These are phyloP conservation scores for Torulaspora indica DNA, from an alignment of 805 yeast species.

Conservation along the genomic window DNA sequence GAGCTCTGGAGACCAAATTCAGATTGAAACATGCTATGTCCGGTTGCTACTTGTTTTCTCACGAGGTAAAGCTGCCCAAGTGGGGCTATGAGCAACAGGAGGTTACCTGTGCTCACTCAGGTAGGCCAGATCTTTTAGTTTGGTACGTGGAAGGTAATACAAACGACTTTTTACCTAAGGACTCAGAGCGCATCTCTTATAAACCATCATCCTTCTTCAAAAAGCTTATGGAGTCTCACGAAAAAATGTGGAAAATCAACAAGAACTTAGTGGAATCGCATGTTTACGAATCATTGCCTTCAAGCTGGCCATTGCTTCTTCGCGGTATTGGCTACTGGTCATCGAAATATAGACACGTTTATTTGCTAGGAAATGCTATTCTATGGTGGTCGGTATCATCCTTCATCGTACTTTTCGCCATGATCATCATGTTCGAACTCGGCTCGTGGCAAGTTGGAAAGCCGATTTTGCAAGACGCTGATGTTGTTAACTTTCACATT, in stretches of 20 bases:
- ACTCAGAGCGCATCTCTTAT: conserved; percentile 50
- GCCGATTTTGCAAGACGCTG: conserved; percentile 45
- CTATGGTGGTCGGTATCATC: conserved; percentile 70
- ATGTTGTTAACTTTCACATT: conserved; percentile 58
- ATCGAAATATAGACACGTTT: conserved; percentile 48
- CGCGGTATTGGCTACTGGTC: conserved; percentile 85
- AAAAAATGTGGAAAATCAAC: conserved; percentile 74
- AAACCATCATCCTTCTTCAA: conserved; percentile 48
- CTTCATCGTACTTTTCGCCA: conserved; percentile 46
- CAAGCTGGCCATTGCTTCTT: conserved; percentile 65
- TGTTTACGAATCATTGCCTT: conserved; percentile 65
- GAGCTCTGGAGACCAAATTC: conserved; percentile 66
- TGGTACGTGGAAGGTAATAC: conserved; percentile 74
- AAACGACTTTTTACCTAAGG: conserved; percentile 44
- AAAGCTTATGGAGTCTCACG: conserved; percentile 62
- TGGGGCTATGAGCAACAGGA: conserved; percentile 87
- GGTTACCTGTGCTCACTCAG: conserved; percentile 73
- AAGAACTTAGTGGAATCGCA: conserved; percentile 65
- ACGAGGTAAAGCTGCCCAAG: conserved; percentile 65
- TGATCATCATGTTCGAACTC: conserved; percentile 43
- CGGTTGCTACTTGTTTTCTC: conserved; percentile 74
- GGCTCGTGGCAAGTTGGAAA: conserved; percentile 65
- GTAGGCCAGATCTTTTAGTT: conserved; percentile 51
- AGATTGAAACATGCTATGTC: conserved; percentile 75
- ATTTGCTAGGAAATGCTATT: conserved; percentile 73